Evolutionary conservation across 441 rosid genomes (phyloP).

Genomic region (Jatropha multifida): DNA sequence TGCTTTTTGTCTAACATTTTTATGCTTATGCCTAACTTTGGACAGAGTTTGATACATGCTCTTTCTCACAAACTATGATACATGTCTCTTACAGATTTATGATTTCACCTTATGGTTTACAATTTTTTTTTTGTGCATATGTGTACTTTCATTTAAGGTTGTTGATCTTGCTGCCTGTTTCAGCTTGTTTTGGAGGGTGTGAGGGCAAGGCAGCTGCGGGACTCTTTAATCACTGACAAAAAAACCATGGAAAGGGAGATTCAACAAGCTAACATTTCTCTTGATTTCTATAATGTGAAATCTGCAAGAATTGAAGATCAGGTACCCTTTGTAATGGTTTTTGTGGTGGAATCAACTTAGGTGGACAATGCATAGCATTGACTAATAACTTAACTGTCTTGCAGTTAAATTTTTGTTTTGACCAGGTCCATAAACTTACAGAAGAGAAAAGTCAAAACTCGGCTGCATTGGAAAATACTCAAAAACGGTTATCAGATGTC

Average conservation of each 20-base stretch:
- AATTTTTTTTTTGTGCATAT: background rate
- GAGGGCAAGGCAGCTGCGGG: constrained; percentile 71
- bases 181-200: constrained; percentile 92
- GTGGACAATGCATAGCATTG: constrained; percentile 2
- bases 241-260: constrained; percentile 62
- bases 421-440: constrained; percentile 73
- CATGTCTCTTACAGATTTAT: too few species aligned
- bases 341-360: constrained; percentile 1
- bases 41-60: background rate
- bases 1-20: background rate
- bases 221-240: constrained; percentile 60
- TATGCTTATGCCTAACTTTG: background rate
- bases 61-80: background rate
- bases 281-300: constrained; percentile 65
- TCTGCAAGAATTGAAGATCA: constrained; percentile 83
- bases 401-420: constrained; percentile 74
- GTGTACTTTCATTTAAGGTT: constrained; percentile 17
- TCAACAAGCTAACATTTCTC: constrained; percentile 66
- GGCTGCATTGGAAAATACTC: constrained; percentile 51
- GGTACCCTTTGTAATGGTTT: constrained; percentile 38
- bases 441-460: constrained; percentile 68
- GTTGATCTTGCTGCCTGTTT: constrained; percentile 28
- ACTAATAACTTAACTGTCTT: constrained; percentile 20
- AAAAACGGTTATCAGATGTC: constrained; percentile 62
- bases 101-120: too few species aligned